Percentiles rank a stretch among this genome's conserved stretches.
phyloP scores from a whole-genome alignment of 352 stramenopile genomes.

The Hyaloperonospora arabidopsidis region DNA sequence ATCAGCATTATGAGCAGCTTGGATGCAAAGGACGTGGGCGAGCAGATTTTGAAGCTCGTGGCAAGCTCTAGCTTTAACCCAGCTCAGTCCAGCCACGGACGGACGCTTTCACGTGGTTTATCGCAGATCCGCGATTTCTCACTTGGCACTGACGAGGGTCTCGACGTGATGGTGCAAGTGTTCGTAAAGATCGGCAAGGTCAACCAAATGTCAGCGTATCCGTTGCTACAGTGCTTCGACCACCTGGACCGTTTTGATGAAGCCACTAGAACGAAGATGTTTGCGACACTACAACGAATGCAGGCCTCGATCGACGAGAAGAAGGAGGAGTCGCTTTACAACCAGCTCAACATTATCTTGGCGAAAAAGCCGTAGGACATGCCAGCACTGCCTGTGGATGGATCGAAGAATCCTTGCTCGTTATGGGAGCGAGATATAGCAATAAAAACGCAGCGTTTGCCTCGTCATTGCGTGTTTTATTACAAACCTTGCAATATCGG shows the following conservation, averaged over 20 bases:
- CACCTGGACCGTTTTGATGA: slow-evolving; percentile 67
- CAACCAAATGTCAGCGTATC: slow-evolving; percentile 81
- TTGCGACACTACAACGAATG: slow-evolving; percentile 52
- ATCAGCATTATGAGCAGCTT: slow-evolving; percentile 67
- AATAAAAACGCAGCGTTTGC: slow-evolving; percentile 3
- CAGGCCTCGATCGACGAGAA: slow-evolving; percentile 74
- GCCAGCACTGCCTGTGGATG: not conserved
- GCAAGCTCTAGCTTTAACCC: slow-evolving; percentile 70
- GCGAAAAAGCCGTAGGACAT: slow-evolving; percentile 58
- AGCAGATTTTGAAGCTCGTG: slow-evolving; percentile 64
- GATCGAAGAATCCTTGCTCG: not conserved
- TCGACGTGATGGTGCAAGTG: slow-evolving; percentile 60
- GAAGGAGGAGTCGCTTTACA: slow-evolving; percentile 77
- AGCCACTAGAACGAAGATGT: slow-evolving; percentile 46
- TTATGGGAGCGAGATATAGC: slow-evolving; percentile 5
- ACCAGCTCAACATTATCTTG: slow-evolving; percentile 81
- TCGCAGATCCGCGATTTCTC: slow-evolving; percentile 73
- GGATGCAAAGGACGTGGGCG: slow-evolving; percentile 50
- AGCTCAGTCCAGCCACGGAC: slow-evolving; percentile 61
- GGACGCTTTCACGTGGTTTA: slow-evolving; percentile 51
- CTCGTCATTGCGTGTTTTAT: not conserved
- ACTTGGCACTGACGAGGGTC: slow-evolving; percentile 61
- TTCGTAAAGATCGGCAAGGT: slow-evolving; percentile 79
- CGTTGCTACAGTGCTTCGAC: slow-evolving; percentile 74
- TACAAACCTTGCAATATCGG: slow-evolving; percentile 10